Conservation (phyloP, 805 yeast species). For the Pichia heedii region DNA sequence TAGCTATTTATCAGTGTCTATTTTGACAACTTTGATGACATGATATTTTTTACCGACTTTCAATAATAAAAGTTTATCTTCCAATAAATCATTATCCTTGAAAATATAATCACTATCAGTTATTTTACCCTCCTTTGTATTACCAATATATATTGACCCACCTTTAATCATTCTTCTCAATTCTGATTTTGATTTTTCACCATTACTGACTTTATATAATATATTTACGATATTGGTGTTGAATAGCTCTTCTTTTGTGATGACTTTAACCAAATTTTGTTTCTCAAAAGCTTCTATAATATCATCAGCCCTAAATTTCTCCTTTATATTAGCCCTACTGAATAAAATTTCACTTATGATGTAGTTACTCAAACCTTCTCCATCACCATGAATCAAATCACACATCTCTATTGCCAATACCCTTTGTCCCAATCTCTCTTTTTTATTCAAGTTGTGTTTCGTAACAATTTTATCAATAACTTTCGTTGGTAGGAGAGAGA, state of each 20-base stretch:
- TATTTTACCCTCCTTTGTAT: slow-evolving; percentile 39
- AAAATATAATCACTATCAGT: slow-evolving; percentile 40
- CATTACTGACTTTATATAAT: slow-evolving; percentile 38
- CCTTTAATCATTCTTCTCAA: slow-evolving; percentile 43
- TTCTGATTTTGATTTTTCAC: slow-evolving; percentile 34
- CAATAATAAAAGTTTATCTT: slow-evolving; percentile 49
- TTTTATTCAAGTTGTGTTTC: slow-evolving; percentile 51
- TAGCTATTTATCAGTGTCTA: too few species aligned
- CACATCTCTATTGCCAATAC: slow-evolving; percentile 77
- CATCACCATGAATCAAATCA: slow-evolving; percentile 79
- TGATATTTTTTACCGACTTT: slow-evolving; percentile 69
- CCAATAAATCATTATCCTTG: slow-evolving; percentile 44
- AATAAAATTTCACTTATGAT: slow-evolving; percentile 60
- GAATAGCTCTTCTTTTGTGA: slow-evolving; percentile 26
- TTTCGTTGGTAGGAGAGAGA: slow-evolving; percentile 65
- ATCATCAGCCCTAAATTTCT: slow-evolving; percentile 37
- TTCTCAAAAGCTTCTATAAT: slow-evolving; percentile 46
- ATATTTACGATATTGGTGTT: slow-evolving; percentile 40
- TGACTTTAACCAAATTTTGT: slow-evolving; percentile 43
- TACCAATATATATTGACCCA: slow-evolving; percentile 71
- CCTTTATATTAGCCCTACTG: slow-evolving; percentile 14
- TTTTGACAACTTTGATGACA: slow-evolving; percentile 36
- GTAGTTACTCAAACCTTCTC: slow-evolving; percentile 60
- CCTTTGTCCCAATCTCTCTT: slow-evolving; percentile 62
- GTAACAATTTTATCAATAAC: slow-evolving; percentile 47